Evolutionary conservation across 306 rosid species (phyloP).

Genomic region (Quercus alba): DNA sequence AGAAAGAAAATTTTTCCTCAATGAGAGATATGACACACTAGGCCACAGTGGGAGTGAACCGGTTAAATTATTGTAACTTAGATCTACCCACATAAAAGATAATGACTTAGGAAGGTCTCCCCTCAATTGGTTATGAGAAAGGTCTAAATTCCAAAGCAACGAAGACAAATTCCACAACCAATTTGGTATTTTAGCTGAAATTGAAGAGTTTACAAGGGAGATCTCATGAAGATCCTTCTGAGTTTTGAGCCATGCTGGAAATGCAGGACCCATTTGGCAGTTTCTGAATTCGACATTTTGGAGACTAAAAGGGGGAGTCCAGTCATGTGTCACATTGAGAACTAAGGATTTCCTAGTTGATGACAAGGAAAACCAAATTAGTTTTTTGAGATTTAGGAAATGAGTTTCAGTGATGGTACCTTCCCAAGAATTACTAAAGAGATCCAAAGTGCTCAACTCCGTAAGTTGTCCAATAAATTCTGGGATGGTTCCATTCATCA

Average conservation of each 20-base stretch:
- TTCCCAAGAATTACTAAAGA: not conserved
- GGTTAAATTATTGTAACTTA: not conserved
- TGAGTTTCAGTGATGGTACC: not conserved
- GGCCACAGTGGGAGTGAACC: slow-evolving; percentile 4
- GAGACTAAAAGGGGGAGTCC: slow-evolving; percentile 5
- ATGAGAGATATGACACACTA: not conserved
- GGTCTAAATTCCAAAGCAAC: not conserved
- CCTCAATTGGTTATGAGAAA: not conserved
- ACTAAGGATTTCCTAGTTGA: not conserved
- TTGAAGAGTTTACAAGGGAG: not conserved
- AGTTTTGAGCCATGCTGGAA: slow-evolving; percentile 13
- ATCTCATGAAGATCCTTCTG: not conserved
- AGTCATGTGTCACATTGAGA: not conserved
- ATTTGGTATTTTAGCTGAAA: not conserved
- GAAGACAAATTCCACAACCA: slow-evolving; percentile 10
- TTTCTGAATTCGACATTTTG: not conserved
- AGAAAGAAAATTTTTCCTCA: too few species aligned
- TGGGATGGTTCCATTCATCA: not conserved
- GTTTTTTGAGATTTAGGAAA: not conserved
- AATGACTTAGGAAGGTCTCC: not conserved
- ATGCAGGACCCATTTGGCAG: not conserved
- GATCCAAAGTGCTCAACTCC: too few species aligned
- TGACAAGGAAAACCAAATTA: not conserved
- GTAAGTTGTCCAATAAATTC: too few species aligned
- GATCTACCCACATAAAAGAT: not conserved